phyloP scores from a whole-genome alignment of 2,329 filamentous ascomycete species.

The Monilinia fructicola region DNA sequence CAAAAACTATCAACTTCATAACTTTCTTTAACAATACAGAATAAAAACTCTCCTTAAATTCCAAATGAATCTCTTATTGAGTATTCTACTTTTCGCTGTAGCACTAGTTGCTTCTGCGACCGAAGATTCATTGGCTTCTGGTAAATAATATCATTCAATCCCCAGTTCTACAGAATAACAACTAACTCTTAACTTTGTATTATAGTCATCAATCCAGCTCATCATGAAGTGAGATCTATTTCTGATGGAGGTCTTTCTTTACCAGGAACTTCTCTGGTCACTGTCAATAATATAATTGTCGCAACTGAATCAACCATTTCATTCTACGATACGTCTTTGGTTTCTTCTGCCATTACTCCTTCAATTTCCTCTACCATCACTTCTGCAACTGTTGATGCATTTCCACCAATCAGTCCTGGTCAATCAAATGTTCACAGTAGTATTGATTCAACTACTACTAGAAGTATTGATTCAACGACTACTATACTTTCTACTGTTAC shows the following conservation, averaged over 20 bases:
- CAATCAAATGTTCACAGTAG: background rate
- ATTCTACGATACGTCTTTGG: background rate
- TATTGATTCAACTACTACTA: background rate
- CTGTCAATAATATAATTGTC: constrained; percentile 17
- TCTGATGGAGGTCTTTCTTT: background rate
- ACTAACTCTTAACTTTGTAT: background rate
- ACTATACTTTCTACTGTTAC: background rate
- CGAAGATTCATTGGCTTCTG: background rate
- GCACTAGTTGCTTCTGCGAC: background rate
- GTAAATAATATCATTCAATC: background rate
- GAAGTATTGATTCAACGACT: constrained; percentile 1
- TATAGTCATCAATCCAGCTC: background rate
- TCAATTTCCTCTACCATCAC: background rate
- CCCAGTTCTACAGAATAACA: background rate
- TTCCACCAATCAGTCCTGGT: background rate
- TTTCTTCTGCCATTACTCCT: background rate
- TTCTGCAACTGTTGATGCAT: background rate
- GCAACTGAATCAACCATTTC: background rate
- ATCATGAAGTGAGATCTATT: background rate
- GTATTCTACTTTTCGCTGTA: background rate
- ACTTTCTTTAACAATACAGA: background rate
- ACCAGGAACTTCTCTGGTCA: constrained; percentile 7
- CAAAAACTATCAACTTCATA: background rate
- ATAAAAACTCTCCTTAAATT: background rate
- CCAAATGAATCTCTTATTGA: constrained; percentile 18